Evolutionary conservation across 2,329 filamentous ascomycete genomes (phyloP).

Genomic region (Rasamsonia emersonii): DNA sequence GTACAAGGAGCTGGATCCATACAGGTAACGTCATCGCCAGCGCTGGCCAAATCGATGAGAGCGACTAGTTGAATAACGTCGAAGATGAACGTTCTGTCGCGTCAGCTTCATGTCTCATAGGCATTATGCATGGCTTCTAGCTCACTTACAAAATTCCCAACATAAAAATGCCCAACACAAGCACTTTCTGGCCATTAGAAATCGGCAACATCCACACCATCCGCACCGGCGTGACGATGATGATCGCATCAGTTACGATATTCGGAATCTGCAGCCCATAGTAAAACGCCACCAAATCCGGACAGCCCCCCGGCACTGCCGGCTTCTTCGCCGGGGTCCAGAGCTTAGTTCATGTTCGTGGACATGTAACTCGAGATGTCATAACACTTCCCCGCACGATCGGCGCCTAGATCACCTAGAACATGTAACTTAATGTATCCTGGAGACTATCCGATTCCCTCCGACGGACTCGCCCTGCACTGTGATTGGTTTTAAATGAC

Average conservation of each 20-base stretch:
- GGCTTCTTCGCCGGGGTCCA: too few relatives aligned
- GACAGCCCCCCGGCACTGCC: conserved; percentile 21
- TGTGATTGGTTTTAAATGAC: too few relatives aligned
- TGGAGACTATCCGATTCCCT: too few relatives aligned
- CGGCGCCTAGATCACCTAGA: too few relatives aligned
- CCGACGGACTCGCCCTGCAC: too few relatives aligned
- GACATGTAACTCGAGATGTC: too few relatives aligned
- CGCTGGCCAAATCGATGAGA: conserved; percentile 16
- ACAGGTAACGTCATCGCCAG: conserved; percentile 22
- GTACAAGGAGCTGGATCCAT: conserved; percentile 6
- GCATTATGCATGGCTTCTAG: too few relatives aligned
- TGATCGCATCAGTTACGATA: conserved; percentile 20
- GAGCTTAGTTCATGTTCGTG: too few relatives aligned
- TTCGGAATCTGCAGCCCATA: conserved; percentile 23
- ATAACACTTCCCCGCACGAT: too few relatives aligned
- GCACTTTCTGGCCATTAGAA: conserved; percentile 14
- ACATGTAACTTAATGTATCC: too few relatives aligned
- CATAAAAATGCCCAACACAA: conserved; percentile 20
- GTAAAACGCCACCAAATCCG: conserved; percentile 18
- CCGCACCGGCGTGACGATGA: conserved; percentile 19
- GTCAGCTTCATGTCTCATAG: too few relatives aligned
- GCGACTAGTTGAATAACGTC: conserved; percentile 19
- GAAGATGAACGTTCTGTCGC: conserved; percentile 17
- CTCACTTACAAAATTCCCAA: conserved; percentile 20
- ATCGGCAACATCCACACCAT: conserved; percentile 20